phyloP scores from a whole-genome alignment of 257 asterid genomes.

The Ilex asprella region DNA sequence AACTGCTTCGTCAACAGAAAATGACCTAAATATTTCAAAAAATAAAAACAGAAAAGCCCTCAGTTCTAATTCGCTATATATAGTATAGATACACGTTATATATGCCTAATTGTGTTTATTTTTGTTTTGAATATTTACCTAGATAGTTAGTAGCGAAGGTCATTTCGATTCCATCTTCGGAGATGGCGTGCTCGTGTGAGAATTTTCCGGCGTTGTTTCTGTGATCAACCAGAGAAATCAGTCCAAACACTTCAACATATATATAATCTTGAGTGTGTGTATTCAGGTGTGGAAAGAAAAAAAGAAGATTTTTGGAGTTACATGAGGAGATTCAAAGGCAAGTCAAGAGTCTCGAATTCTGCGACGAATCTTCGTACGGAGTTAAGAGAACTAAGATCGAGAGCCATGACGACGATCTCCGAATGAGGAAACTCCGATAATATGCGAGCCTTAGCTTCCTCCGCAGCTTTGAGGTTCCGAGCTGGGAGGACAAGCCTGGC shows the following conservation, averaged over 20 bases:
- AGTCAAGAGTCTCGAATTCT: slow-evolving; percentile 52
- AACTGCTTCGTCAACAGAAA: slow-evolving; percentile 72
- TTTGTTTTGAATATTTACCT: slow-evolving; percentile 26
- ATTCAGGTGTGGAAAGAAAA: not conserved
- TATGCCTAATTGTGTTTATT: too few relatives aligned
- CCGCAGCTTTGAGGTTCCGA: slow-evolving; percentile 68
- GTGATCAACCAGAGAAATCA: not conserved
- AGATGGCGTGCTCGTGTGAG: slow-evolving; percentile 61
- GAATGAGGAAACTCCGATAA: slow-evolving; percentile 56
- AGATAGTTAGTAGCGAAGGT: slow-evolving; percentile 88
- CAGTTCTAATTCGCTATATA: not conserved
- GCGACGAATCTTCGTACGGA: slow-evolving; percentile 65
- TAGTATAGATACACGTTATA: too few relatives aligned
- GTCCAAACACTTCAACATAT: too few relatives aligned
- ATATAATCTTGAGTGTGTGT: not conserved
- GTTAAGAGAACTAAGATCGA: slow-evolving; percentile 76
- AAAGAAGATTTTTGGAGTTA: slow-evolving; percentile 12
- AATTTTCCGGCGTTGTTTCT: slow-evolving; percentile 98
- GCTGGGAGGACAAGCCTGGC: slow-evolving; percentile 79
- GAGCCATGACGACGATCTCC: slow-evolving; percentile 60
- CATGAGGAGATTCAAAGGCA: slow-evolving; percentile 89
- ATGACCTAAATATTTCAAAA: slow-evolving; percentile 46
- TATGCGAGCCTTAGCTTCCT: slow-evolving; percentile 65
- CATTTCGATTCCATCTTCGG: slow-evolving; percentile 97
- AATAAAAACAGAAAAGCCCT: not conserved